phyloP scores from a whole-genome alignment of 805 yeast genomes.

The Starmera quercuum region DNA sequence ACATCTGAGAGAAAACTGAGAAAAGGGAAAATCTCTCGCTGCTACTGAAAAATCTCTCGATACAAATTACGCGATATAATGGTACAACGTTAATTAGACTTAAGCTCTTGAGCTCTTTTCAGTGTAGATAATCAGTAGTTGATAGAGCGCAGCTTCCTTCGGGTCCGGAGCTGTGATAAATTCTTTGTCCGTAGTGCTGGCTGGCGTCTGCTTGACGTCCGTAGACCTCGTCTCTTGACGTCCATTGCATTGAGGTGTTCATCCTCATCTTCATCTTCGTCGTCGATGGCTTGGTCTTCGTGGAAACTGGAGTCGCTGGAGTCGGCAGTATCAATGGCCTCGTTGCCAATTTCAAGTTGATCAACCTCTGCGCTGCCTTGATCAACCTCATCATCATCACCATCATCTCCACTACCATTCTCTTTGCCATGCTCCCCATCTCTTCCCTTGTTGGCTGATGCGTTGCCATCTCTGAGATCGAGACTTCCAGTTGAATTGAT shows the following conservation, averaged over 20 bases:
- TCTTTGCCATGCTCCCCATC: slow-evolving; percentile 26
- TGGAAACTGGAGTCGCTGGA: slow-evolving; percentile 1
- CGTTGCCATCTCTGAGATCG: slow-evolving; percentile 8
- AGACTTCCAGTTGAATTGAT: slow-evolving; percentile 14
- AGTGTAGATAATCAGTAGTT: slow-evolving; percentile 1
- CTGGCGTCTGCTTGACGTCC: slow-evolving; percentile 15
- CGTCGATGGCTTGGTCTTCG: neutral
- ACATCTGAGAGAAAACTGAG: too few species aligned
- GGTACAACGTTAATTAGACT: too few species aligned
- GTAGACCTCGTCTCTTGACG: slow-evolving; percentile 8
- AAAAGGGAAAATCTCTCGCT: too few species aligned
- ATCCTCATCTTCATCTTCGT: slow-evolving; percentile 1
- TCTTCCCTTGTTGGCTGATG: neutral
- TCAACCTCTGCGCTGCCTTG: slow-evolving; percentile 11
- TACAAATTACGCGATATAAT: too few species aligned
- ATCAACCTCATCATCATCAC: slow-evolving; percentile 13
- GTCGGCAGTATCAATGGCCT: slow-evolving; percentile 7
- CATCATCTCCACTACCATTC: slow-evolving; percentile 13
- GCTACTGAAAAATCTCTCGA: too few species aligned
- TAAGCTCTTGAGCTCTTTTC: too few species aligned
- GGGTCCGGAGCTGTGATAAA: slow-evolving; percentile 14
- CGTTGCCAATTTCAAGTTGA: too few species aligned
- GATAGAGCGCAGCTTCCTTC: slow-evolving; percentile 14
- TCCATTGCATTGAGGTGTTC: slow-evolving; percentile 12
- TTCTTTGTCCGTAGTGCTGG: slow-evolving; percentile 17